Base-by-base conservation (phyloP, 805 yeast species). In the Naumovozyma baii region DNA sequence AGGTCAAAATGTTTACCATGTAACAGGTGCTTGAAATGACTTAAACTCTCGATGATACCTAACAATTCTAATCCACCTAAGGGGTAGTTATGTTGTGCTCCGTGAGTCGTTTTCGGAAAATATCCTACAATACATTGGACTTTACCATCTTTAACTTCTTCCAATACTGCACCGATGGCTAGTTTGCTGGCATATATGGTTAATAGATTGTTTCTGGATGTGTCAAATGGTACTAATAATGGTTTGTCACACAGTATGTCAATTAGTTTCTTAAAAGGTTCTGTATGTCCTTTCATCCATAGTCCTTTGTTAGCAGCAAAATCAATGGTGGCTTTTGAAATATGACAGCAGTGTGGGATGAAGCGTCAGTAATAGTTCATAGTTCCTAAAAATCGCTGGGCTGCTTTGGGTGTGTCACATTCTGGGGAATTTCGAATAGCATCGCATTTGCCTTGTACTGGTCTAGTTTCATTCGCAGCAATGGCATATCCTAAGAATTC, bases 21-120 rank as follows among this genome's bases (percentile, higher is more conserved):
- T 18, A 34, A n/a, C 17, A 34, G 34, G 5, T 39, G 41, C 10
- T 31, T 18, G 38, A 37, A 39, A 25, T 34, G 33, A 8, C 16
- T n/a, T 14, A 34, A 29, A 9, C 34, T 18, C 19, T 19, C 15
- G 3, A 33, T 18, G 2, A 30, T 20, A 3, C 38, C 38, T 12
- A 29, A 34, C 14, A 33, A 33, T 39, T 39, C 14, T 19, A 20
- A 20, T 20, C 12, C 36, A 14, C 36, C 13, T 3, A 34, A 9
- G 20, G 22, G 29, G 30, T 30, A 34, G 18, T 19, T 20, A 5
- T 20, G 20, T 34, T 34, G 30, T 5, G 29, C 9, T 5, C 18
- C 17, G 12, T 34, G 18, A 7, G 20, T 7, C 19, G 13, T 22
- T 5, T 19, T 13, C 12, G 18, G 31, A 5, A 31, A 13, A 18